Conservation (phyloP, 2,329 filamentous ascomycete species). For the Fusarium paranaense region DNA sequence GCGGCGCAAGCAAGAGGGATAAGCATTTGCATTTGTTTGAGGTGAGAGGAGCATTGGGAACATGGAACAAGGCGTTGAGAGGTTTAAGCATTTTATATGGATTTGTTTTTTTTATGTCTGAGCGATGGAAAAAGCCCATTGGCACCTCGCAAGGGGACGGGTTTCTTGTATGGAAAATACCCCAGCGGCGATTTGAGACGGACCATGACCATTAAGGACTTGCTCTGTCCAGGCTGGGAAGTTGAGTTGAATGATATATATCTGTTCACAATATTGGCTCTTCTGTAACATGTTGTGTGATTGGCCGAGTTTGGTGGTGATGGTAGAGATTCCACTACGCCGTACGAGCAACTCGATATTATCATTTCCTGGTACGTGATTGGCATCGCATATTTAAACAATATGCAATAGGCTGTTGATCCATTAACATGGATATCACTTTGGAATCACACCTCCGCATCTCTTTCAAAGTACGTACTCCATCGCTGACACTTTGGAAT, state of each 20-base stretch:
- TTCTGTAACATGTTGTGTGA: background rate
- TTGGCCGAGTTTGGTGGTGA: background rate
- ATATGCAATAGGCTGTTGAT: background rate
- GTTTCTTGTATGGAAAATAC: conserved; percentile 30
- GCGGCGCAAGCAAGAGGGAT: conserved; percentile 35
- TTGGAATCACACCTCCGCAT: background rate
- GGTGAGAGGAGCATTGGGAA: conserved; percentile 25
- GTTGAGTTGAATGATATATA: conserved; percentile 7
- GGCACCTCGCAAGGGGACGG: conserved; percentile 6
- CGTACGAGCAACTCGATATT: background rate
- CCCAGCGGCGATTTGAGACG: conserved; percentile 11
- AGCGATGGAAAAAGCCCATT: background rate
- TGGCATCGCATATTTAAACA: background rate
- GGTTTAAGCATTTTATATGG: background rate
- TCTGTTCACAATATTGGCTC: background rate
- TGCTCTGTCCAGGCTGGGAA: conserved; percentile 14
- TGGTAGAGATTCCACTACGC: background rate
- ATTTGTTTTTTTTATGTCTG: background rate
- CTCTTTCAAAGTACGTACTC: background rate
- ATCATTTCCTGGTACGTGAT: background rate
- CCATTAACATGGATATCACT: background rate
- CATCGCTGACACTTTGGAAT: background rate
- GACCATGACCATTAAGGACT: conserved; percentile 11
- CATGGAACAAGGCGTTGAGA: conserved; percentile 34
- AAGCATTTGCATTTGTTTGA: conserved; percentile 27